These are phyloP conservation scores for Dunaliella primolecta DNA, from an alignment of 139 green algal species.

Conservation along the genomic window DNA sequence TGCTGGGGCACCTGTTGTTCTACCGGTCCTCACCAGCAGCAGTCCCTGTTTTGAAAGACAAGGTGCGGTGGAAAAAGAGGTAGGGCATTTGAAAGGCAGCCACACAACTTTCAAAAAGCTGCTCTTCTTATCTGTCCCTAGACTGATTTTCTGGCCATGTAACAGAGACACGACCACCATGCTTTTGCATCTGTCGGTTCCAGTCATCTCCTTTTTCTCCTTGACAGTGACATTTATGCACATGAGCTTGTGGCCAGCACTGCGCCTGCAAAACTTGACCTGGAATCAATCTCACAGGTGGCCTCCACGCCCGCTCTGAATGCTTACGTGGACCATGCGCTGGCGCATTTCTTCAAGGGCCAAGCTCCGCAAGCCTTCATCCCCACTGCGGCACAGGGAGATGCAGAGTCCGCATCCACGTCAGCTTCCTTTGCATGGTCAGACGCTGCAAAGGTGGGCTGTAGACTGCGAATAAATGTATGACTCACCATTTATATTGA, in stretches of 20 bases:
- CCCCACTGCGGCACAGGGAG: neutral
- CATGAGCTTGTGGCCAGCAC: too few relatives aligned
- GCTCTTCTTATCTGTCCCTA: too few relatives aligned
- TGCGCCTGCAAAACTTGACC: too few relatives aligned
- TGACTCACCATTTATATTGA: too few relatives aligned
- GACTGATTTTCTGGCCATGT: too few relatives aligned
- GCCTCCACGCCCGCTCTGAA: slow-evolving; percentile 16
- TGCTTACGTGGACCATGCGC: slow-evolving; percentile 20
- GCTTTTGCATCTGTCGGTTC: too few relatives aligned
- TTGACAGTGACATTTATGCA: too few relatives aligned
- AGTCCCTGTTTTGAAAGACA: slow-evolving; percentile 48
- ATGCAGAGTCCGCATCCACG: neutral
- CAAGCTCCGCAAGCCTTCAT: neutral
- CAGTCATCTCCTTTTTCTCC: too few relatives aligned
- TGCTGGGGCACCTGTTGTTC: slow-evolving; percentile 61
- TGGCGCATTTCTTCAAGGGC: slow-evolving; percentile 9
- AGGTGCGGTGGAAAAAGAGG: slow-evolving; percentile 18
- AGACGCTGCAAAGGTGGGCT: slow-evolving; percentile 35
- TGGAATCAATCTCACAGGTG: too few relatives aligned
- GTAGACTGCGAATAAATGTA: too few relatives aligned
- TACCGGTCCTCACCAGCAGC: slow-evolving; percentile 46
- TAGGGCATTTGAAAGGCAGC: neutral
- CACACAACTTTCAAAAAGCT: too few relatives aligned
- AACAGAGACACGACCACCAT: too few relatives aligned
- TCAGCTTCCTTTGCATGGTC: slow-evolving; percentile 22